Conservation (phyloP, 1,284 basidiomycete genomes). For the Naganishia sp. region DNA sequence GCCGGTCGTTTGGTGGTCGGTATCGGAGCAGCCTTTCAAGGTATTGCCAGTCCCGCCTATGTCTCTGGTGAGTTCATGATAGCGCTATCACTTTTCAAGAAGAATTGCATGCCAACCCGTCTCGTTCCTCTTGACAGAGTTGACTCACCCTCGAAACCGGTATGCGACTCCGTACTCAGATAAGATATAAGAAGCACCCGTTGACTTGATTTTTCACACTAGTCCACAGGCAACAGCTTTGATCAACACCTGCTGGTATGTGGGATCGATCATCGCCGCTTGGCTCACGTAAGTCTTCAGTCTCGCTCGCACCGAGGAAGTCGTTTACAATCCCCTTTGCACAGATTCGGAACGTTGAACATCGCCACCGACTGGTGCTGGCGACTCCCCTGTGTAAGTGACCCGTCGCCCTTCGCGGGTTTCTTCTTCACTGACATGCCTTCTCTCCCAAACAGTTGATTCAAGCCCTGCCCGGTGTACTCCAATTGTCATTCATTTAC, state of each 20-base stretch:
- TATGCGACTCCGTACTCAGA: background rate
- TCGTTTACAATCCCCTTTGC: background rate
- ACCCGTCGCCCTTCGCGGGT: slow-evolving; percentile 23
- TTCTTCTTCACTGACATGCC: slow-evolving; percentile 24
- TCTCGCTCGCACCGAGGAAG: too few species aligned
- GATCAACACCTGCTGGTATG: slow-evolving; percentile 37
- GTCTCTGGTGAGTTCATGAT: background rate
- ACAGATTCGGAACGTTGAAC: slow-evolving; percentile 32
- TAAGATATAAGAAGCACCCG: slow-evolving; percentile 32
- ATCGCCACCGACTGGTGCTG: slow-evolving; percentile 38
- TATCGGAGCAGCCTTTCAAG: slow-evolving; percentile 17
- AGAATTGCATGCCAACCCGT: background rate
- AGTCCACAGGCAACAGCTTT: slow-evolving; percentile 33
- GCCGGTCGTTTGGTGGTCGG: slow-evolving; percentile 35
- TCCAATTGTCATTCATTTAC: background rate
- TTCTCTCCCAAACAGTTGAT: background rate
- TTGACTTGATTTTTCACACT: slow-evolving; percentile 40
- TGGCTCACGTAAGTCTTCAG: slow-evolving; percentile 4
- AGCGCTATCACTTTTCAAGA: background rate
- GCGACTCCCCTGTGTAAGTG: slow-evolving; percentile 34
- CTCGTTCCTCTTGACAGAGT: background rate
- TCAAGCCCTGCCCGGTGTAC: background rate
- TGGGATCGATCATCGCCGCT: slow-evolving; percentile 39
- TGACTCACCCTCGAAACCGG: background rate
- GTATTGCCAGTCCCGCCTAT: background rate